Evolutionary conservation across 768 basidiomycete genomes (phyloP).

Genomic region (Boletus bicolor): DNA sequence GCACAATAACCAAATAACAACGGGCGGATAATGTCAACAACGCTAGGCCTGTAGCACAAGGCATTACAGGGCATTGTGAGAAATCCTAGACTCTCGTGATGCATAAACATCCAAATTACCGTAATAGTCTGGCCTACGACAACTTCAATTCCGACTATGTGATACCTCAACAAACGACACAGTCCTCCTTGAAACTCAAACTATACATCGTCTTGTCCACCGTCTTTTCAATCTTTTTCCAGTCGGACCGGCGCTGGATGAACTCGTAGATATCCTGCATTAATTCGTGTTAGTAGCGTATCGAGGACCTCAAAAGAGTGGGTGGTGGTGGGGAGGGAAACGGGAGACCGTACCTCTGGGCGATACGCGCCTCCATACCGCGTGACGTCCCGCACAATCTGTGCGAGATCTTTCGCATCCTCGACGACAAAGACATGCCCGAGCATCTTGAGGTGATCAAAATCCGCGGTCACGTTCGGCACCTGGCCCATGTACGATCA

Average conservation of each 20-base stretch:
- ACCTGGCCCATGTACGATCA: conserved; percentile 39
- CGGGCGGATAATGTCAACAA: too few relatives aligned
- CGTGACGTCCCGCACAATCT: conserved; percentile 93
- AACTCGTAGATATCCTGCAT: conserved; percentile 89
- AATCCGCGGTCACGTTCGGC: conserved; percentile 80
- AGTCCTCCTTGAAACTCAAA: conserved; percentile 90
- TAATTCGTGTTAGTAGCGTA: not conserved
- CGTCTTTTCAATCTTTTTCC: conserved; percentile 97
- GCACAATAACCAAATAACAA: too few relatives aligned
- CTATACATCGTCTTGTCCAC: conserved; percentile 97
- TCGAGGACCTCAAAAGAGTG: not conserved
- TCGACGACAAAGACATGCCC: conserved; percentile 95
- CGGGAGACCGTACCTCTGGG: conserved; percentile 69
- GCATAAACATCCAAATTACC: too few relatives aligned
- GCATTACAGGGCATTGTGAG: too few relatives aligned
- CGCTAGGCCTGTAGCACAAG: too few relatives aligned
- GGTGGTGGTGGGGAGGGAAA: not conserved
- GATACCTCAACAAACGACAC: conserved; percentile 43
- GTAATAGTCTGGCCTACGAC: too few relatives aligned
- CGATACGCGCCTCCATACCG: conserved; percentile 93
- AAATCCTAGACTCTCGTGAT: too few relatives aligned
- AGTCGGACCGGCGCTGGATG: conserved; percentile 90
- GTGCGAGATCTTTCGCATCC: conserved; percentile 93
- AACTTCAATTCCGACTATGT: too few relatives aligned
- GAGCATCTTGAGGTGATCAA: conserved; percentile 93